These are phyloP conservation scores for Neostapfia colusana DNA, from an alignment of 176 grass and related monocot species.

Conservation along the genomic window DNA sequence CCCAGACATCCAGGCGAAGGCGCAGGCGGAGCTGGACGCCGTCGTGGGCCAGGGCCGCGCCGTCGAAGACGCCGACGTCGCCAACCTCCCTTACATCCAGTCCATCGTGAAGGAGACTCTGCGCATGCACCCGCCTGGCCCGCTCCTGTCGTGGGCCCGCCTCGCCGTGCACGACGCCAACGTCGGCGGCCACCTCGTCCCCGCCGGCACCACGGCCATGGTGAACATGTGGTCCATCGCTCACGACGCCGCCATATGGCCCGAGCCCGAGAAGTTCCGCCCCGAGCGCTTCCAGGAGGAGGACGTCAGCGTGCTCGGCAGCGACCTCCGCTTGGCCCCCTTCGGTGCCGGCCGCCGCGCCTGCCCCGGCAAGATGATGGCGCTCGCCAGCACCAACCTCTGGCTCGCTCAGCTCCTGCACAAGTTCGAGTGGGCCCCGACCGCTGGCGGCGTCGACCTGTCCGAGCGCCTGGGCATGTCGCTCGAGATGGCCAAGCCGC, in stretches of 20 bases:
- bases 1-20: slow-evolving; percentile 60
- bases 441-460: slow-evolving; percentile 40
- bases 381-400: slow-evolving; percentile 47
- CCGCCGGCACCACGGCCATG: slow-evolving; percentile 56
- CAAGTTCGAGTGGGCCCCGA: slow-evolving; percentile 41
- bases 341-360: slow-evolving; percentile 49
- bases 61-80: slow-evolving; percentile 49
- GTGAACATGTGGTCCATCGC: slow-evolving; percentile 85
- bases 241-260: slow-evolving; percentile 46
- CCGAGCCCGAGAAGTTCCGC: slow-evolving; percentile 40
- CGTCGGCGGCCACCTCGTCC: slow-evolving; percentile 55
- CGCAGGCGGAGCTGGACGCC: slow-evolving; percentile 48
- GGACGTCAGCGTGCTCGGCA: slow-evolving; percentile 50
- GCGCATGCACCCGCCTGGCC: slow-evolving; percentile 65
- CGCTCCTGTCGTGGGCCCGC: slow-evolving; percentile 73
- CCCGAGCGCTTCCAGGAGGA: slow-evolving; percentile 58
- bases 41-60: slow-evolving; percentile 32
- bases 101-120: slow-evolving; percentile 68
- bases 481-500: slow-evolving; percentile 59
- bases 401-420: slow-evolving; percentile 66
- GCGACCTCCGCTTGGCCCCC: slow-evolving; percentile 59
- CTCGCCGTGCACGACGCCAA: slow-evolving; percentile 53
- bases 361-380: slow-evolving; percentile 57
- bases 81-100: slow-evolving; percentile 51
- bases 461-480: slow-evolving; percentile 63